phyloP scores from a whole-genome alignment of 108 stramenopile genomes.

The Cyclotella kingstonii region DNA sequence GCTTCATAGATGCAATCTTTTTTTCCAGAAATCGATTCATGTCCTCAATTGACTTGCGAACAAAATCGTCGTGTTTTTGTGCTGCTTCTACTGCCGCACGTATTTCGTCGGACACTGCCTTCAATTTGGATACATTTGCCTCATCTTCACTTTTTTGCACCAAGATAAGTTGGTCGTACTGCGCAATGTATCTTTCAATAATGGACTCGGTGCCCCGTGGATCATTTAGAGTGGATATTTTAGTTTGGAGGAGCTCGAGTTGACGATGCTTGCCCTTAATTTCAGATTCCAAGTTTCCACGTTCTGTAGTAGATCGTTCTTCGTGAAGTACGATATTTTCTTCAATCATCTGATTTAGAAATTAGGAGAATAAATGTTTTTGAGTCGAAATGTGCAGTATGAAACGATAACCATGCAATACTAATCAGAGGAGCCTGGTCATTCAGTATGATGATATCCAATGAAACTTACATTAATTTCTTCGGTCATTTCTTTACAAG shows the following conservation, averaged over 20 bases:
- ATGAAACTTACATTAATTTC: conserved; percentile 35
- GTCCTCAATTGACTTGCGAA: conserved; percentile 33
- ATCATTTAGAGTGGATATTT: conserved; percentile 71
- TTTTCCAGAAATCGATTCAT: conserved; percentile 38
- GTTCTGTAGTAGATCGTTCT: conserved; percentile 47
- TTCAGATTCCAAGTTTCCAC: conserved; percentile 57
- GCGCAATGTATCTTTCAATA: conserved; percentile 53
- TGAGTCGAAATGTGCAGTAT: too few species aligned
- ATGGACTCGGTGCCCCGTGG: conserved; percentile 72
- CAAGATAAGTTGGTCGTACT: conserved; percentile 58
- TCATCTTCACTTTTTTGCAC: conserved; percentile 48
- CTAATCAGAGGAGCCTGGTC: neutral
- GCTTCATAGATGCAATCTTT: conserved; percentile 11
- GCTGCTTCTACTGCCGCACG: conserved; percentile 46
- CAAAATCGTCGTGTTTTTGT: conserved; percentile 51
- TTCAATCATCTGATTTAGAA: conserved; percentile 45
- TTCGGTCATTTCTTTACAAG: conserved; percentile 46
- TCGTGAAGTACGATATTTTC: conserved; percentile 46
- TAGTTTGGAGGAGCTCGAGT: conserved; percentile 57
- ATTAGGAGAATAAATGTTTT: too few species aligned
- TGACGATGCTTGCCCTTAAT: conserved; percentile 59
- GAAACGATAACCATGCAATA: neutral
- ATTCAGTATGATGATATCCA: neutral
- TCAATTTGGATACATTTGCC: conserved; percentile 48
- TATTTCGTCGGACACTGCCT: conserved; percentile 68